Evolutionary conservation across 2,329 filamentous ascomycete genomes (phyloP).

Genomic region (Pseudogymnoascus sp.): DNA sequence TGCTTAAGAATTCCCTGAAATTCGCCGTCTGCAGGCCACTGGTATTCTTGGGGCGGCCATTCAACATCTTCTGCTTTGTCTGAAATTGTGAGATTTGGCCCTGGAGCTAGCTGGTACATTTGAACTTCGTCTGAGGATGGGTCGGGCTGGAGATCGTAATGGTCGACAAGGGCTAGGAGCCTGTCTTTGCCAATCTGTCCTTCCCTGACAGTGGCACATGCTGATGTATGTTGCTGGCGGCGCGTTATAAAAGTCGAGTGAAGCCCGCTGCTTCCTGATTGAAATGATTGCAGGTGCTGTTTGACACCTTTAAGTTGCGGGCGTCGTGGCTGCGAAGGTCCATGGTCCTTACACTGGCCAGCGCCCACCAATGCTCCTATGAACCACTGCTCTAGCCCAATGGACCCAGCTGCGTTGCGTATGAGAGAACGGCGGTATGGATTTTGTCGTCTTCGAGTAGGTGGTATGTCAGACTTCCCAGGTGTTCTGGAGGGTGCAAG

Average conservation of each 20-base stretch:
- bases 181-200: conserved; percentile 32
- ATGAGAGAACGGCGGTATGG: background rate
- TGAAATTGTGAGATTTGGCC: conserved; percentile 44
- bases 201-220: background rate
- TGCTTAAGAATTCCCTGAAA: conserved; percentile 18
- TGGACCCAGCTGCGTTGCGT: background rate
- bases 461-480: conserved; percentile 14
- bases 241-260: background rate
- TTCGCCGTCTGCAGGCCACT: conserved; percentile 25
- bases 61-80: conserved; percentile 41
- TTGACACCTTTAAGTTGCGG: background rate
- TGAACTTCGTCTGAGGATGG: conserved; percentile 34
- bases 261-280: background rate
- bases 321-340: background rate
- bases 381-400: conserved; percentile 29
- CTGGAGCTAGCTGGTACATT: conserved; percentile 46
- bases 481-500: conserved; percentile 23
- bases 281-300: conserved; percentile 7
- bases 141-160: conserved; percentile 41
- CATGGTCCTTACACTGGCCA: conserved; percentile 20
- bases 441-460: conserved; percentile 14
- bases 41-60: conserved; percentile 26
- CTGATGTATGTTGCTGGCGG: conserved; percentile 9
- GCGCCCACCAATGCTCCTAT: conserved; percentile 27
- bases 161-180: conserved; percentile 47